phyloP scores from a whole-genome alignment of 1,139 yeast species.

The Scheffersomyces titani region DNA sequence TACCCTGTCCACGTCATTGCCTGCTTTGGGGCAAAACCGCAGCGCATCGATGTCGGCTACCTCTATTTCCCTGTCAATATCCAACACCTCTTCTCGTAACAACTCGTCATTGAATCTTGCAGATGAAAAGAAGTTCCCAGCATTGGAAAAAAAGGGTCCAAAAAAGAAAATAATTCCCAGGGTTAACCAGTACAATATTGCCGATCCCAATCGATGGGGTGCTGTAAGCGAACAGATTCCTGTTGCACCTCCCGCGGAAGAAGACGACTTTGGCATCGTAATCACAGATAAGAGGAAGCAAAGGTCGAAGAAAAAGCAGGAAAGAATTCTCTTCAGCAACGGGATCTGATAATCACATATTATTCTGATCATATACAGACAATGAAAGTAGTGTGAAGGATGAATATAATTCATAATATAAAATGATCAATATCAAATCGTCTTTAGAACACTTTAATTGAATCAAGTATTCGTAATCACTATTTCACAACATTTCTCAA shows the following conservation, averaged over 20 bases:
- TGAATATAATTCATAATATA: no score
- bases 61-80: slow-evolving; percentile 1
- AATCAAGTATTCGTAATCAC: no score
- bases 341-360: not conserved
- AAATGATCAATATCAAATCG: no score
- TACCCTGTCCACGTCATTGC: slow-evolving; percentile 15
- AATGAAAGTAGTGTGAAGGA: not conserved
- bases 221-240: slow-evolving; percentile 4
- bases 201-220: slow-evolving; percentile 31
- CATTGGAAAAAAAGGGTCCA: slow-evolving; percentile 34
- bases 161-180: slow-evolving; percentile 39
- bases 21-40: slow-evolving; percentile 15
- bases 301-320: slow-evolving; percentile 32
- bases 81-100: slow-evolving; percentile 6
- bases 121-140: slow-evolving; percentile 35
- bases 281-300: slow-evolving; percentile 28
- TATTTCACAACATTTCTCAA: no score
- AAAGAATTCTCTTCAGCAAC: slow-evolving; percentile 12
- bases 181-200: slow-evolving; percentile 34
- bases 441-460: no score
- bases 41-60: slow-evolving; percentile 1
- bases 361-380: not conserved
- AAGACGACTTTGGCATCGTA: slow-evolving; percentile 18
- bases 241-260: slow-evolving; percentile 8
- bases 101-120: not conserved